These are phyloP conservation scores for Leucoagaricus sp. DNA, from an alignment of 1,284 basidiomycete species.

Conservation along the genomic window DNA sequence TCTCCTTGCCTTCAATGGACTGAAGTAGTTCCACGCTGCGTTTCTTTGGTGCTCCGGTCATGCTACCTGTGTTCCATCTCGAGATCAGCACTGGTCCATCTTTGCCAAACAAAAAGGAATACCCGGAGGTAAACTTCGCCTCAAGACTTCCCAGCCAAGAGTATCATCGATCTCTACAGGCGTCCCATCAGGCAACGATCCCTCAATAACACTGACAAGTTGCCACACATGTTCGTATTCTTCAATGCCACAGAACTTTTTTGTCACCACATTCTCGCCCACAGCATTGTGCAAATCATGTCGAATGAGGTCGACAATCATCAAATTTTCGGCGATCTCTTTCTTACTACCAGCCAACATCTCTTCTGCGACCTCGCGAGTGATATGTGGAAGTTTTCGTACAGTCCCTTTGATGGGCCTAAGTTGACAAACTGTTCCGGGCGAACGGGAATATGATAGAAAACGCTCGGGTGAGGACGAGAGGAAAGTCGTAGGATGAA, in stretches of 20 bases:
- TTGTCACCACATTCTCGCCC: constrained; percentile 77
- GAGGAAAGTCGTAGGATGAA: constrained; percentile 62
- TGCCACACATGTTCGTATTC: constrained; percentile 97
- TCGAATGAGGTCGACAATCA: constrained; percentile 98
- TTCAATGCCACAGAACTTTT: constrained; percentile 87
- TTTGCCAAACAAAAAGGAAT: constrained; percentile 2
- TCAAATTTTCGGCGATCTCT: constrained; percentile 96
- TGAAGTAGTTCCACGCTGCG: constrained; percentile 91
- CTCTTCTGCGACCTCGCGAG: constrained; percentile 63
- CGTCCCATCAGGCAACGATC: constrained; percentile 40
- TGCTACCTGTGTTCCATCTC: constrained; percentile 64
- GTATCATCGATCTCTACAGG: constrained; percentile 42
- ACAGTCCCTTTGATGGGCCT: constrained; percentile 96
- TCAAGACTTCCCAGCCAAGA: constrained; percentile 79
- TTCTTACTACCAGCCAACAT: constrained; percentile 78
- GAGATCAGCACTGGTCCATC: not conserved
- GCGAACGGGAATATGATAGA: constrained; percentile 77
- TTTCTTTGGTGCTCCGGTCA: constrained; percentile 98
- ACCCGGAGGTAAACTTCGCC: constrained; percentile 87
- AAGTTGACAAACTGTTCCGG: constrained; percentile 72
- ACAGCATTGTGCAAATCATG: constrained; percentile 87
- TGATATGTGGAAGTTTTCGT: constrained; percentile 63
- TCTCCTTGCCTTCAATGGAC: constrained; percentile 69
- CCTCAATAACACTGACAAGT: constrained; percentile 92
- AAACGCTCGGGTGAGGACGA: constrained; percentile 95